Evolutionary conservation across 495 filamentous ascomycete species (phyloP), one percentile per base, ranked within the genome.

Genomic region (Podospora pseudoanserina): DNA sequence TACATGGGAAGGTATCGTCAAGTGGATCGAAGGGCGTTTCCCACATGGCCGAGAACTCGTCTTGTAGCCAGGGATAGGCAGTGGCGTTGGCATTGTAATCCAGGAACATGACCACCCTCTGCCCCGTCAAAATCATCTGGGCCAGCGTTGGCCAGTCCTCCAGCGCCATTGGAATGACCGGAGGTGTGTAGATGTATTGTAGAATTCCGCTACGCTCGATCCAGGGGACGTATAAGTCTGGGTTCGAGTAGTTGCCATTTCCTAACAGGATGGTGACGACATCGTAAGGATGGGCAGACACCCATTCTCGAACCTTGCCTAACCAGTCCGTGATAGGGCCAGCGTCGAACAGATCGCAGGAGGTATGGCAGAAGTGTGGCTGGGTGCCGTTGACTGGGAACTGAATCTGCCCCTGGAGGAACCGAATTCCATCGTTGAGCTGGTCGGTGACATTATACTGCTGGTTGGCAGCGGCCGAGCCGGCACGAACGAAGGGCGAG

Each of bases 181-280:
- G 79, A 2, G 93, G 92, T 2, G 84, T 86, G 79, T 92, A 98
- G 23, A 90, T 84, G 70, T 90, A 88, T 54, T 86, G 83, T 34
- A 81, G 76, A 20, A 97, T 83, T 13, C 93, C 93, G 1, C 89
- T 87, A 49, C 82, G 82, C 66, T 90, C 76, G 70, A 97, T 84
- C 67, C 71, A 77, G 15, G 77, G 78, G 2, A 76, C 81, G 68
- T 84, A 84, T 23, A 78, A 32, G 18, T 77, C 74, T 4, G 82
- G 79, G 16, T 67, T 74, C 26, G 81, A 83, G 67, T 83, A 89
- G 79, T 95, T 92, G 68, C 84, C 88, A 77, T 98, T 98, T 18
- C 90, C 92, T 60, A 98, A 85, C 7, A 98, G 80, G 64, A 97
- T 86, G 4, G 93, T 97, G n/a, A 98, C 87, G 4, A 97, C 90